These are phyloP conservation scores for Ricinus communis DNA, from an alignment of 345 rosid genomes.

Conservation along the genomic window DNA sequence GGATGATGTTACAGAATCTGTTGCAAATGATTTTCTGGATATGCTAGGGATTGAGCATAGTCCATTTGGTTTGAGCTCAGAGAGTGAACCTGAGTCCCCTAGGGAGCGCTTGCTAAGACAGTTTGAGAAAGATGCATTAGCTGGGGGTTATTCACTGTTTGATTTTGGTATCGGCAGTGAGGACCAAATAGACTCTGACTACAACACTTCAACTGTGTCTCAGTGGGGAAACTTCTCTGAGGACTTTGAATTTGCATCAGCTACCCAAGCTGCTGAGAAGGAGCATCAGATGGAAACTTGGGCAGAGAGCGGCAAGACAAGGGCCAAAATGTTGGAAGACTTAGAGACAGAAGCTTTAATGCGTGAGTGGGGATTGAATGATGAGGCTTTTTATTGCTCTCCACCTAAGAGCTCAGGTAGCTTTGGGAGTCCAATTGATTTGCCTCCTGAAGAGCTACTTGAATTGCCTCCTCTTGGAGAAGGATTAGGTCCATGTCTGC, in stretches of 20 bases:
- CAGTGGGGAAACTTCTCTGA: constrained; percentile 40
- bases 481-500: constrained; percentile 80
- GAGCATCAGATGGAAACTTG: constrained; percentile 51
- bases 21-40: constrained; percentile 76
- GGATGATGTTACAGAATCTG: constrained; percentile 59
- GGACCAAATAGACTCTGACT: constrained; percentile 43
- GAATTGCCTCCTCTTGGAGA: constrained; percentile 78
- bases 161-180: constrained; percentile 47
- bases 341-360: constrained; percentile 82
- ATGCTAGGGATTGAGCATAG: constrained; percentile 80
- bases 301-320: constrained; percentile 40
- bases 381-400: constrained; percentile 66
- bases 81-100: constrained; percentile 93
- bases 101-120: constrained; percentile 83
- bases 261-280: constrained; percentile 58
- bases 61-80: constrained; percentile 66
- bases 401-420: constrained; percentile 49
- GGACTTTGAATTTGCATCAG: constrained; percentile 51
- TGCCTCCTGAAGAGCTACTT: constrained; percentile 53
- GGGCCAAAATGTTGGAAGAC: constrained; percentile 71
- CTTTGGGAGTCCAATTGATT: constrained; percentile 60
- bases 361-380: constrained; percentile 91
- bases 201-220: constrained; percentile 30
- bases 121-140: constrained; percentile 79
- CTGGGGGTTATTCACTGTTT: constrained; percentile 63